Base-by-base conservation (phyloP, 768 basidiomycete species). In the Rossbeevera mucosa region DNA sequence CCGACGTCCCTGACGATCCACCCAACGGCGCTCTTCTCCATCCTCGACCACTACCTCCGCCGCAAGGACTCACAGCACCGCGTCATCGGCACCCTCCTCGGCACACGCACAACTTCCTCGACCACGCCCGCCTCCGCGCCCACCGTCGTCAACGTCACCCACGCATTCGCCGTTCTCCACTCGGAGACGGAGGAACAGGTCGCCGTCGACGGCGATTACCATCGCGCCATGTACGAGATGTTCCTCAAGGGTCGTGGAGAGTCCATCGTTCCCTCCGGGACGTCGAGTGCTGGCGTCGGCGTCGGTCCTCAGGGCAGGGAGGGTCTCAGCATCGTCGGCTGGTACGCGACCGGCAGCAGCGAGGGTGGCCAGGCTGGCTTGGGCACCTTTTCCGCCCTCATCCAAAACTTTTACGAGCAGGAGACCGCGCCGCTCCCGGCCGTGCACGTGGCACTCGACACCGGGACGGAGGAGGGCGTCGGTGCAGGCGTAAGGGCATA, bases 361-460 rank as follows among this genome's bases (percentile, higher is more conserved):
- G 66, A 66, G 54, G 42, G 52, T 86, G 57, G 55, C n/a, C 58
- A 54, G 44, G 55, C 42, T 2, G 57, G 64, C 29, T 79, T 97
- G 51, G 94, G 94, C 73, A 91, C 91, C 7, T 94, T 93, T 74
- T 94, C 94, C 24, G 93, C 95, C 11, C 80, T 98, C 59, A 94
- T 98, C 65, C 95, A 97, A 78, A 93, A 94, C 72, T 96, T 96
- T 74, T 98, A 96, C 71, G 83, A 90, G 36, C 85, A 90, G 78
- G 93, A 97, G 71, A 92, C 91, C 5, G 76, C 82, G 0, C 90
- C 93, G 3, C 83, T 88, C 67, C 91, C 86, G 28, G 93, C 95
- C 3, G 82, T 98, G 44, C 94, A 97, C 68, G 77, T 98, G 50
- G 86, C 93, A 5, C 75, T 98, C 31, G 91, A 95, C 71, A 94